Conservation (phyloP, 768 basidiomycete genomes). For the Clitopilus passeckerianus region DNA sequence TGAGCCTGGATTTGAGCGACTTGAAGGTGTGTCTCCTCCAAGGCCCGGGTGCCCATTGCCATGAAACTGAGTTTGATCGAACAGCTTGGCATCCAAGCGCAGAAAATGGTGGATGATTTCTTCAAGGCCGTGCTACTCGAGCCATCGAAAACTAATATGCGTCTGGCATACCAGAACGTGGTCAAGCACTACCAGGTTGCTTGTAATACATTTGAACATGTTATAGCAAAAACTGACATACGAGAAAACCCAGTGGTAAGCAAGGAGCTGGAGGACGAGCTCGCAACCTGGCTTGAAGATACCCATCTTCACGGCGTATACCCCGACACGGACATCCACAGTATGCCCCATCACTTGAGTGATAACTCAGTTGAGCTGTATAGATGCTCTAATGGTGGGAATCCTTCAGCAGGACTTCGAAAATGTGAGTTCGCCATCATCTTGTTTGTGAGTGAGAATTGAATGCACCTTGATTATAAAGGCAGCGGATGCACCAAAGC, state of each 20-base stretch:
- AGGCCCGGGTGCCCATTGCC: not conserved
- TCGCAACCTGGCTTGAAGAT: constrained; percentile 21
- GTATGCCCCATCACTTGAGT: constrained; percentile 40
- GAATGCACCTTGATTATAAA: not conserved
- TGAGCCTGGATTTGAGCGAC: constrained; percentile 44
- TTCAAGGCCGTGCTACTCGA: constrained; percentile 36
- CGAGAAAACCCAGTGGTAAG: constrained; percentile 18
- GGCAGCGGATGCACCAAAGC: not conserved
- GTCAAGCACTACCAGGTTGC: constrained; percentile 41
- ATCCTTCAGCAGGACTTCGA: constrained; percentile 52
- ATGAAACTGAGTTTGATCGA: not conserved
- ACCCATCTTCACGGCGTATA: constrained; percentile 22
- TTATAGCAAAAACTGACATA: constrained; percentile 31
- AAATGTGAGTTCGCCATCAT: constrained; percentile 31
- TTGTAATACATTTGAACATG: constrained; percentile 37
- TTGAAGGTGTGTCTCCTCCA: constrained; percentile 34
- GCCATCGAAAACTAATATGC: constrained; percentile 46
- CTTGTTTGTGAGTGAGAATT: not conserved
- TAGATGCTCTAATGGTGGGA: constrained; percentile 60
- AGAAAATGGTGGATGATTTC: constrained; percentile 51
- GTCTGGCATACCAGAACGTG: constrained; percentile 49
- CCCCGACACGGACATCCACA: constrained; percentile 20
- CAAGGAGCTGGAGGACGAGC: constrained; percentile 48
- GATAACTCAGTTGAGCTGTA: constrained; percentile 49
- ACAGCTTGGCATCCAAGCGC: constrained; percentile 31